Evolutionary conservation across 2,329 filamentous ascomycete species (phyloP).

Genomic region (Alternaria metachromatica): DNA sequence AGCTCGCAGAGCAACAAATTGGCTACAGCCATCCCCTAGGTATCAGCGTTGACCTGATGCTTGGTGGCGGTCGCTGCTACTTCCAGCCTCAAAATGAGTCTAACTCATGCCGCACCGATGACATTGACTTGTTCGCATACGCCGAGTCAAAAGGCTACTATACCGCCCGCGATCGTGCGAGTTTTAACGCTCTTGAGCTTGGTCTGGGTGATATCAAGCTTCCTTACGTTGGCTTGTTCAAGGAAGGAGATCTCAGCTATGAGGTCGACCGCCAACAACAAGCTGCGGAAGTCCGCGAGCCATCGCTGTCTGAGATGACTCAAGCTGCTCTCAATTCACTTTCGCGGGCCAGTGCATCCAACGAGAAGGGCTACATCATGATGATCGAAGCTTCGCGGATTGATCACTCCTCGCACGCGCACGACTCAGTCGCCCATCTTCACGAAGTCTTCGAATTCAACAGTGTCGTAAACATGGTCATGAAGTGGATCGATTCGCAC

Average conservation of each 20-base stretch:
- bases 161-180: slow-evolving; percentile 46
- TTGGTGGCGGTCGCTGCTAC: slow-evolving; percentile 52
- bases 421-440: slow-evolving; percentile 35
- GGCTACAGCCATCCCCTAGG: slow-evolving; percentile 52
- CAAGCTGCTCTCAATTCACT: slow-evolving; percentile 49
- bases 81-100: slow-evolving; percentile 50
- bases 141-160: slow-evolving; percentile 46
- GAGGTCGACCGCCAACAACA: slow-evolving; percentile 49
- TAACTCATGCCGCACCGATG: slow-evolving; percentile 49
- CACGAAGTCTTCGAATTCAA: slow-evolving; percentile 53
- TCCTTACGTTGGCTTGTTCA: slow-evolving; percentile 52
- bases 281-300: slow-evolving; percentile 39
- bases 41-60: slow-evolving; percentile 48
- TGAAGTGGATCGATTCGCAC: slow-evolving; percentile 51
- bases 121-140: slow-evolving; percentile 47
- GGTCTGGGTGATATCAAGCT: slow-evolving; percentile 33
- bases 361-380: slow-evolving; percentile 50
- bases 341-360: slow-evolving; percentile 40
- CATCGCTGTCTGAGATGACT: slow-evolving; percentile 51
- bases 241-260: slow-evolving; percentile 34
- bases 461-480: slow-evolving; percentile 47
- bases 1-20: slow-evolving; percentile 51
- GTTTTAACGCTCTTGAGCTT: slow-evolving; percentile 43
- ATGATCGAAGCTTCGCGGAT: slow-evolving; percentile 42
- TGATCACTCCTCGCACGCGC: slow-evolving; percentile 33